These are phyloP conservation scores for Magnusiomyces magnusii DNA, from an alignment of 1,139 yeast genomes.

Conservation along the genomic window DNA sequence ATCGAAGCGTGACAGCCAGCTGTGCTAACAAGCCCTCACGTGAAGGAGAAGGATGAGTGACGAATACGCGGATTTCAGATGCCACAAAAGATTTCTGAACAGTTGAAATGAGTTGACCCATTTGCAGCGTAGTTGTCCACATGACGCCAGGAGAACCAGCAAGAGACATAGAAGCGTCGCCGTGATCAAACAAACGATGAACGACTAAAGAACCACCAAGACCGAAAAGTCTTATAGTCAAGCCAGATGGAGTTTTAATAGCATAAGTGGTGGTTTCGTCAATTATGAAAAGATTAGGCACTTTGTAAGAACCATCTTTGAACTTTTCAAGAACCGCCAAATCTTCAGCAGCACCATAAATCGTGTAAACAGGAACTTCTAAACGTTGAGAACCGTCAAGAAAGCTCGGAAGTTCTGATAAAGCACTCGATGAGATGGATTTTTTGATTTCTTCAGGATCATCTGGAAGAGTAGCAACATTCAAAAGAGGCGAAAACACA, in stretches of 20 bases:
- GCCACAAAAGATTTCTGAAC: constrained; percentile 37
- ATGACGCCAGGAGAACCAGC: constrained; percentile 69
- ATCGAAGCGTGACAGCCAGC: constrained; percentile 56
- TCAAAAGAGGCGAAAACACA: constrained; percentile 56
- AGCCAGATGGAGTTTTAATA: constrained; percentile 37
- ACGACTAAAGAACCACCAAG: constrained; percentile 65
- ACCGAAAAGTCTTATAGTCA: constrained; percentile 53
- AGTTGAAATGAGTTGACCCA: constrained; percentile 54
- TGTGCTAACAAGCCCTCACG: constrained; percentile 63
- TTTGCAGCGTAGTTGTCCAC: constrained; percentile 66
- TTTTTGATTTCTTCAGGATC: constrained; percentile 38
- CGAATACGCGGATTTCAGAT: constrained; percentile 50
- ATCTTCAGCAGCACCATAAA: constrained; percentile 72
- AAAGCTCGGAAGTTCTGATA: constrained; percentile 51
- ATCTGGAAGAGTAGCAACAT: constrained; percentile 37
- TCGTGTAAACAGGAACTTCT: constrained; percentile 63
- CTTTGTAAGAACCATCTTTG: constrained; percentile 43
- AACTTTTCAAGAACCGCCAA: constrained; percentile 56
- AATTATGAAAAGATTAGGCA: constrained; percentile 52
- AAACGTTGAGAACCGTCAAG: constrained; percentile 42
- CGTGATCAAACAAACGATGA: constrained; percentile 64
- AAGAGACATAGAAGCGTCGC: constrained; percentile 38
- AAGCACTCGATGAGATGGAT: constrained; percentile 33
- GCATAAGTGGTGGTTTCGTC: constrained; percentile 44
- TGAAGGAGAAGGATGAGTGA: constrained; percentile 61